These are phyloP conservation scores for Leishmania arabica DNA, from an alignment of 208 protist genomes.

Conservation along the genomic window DNA sequence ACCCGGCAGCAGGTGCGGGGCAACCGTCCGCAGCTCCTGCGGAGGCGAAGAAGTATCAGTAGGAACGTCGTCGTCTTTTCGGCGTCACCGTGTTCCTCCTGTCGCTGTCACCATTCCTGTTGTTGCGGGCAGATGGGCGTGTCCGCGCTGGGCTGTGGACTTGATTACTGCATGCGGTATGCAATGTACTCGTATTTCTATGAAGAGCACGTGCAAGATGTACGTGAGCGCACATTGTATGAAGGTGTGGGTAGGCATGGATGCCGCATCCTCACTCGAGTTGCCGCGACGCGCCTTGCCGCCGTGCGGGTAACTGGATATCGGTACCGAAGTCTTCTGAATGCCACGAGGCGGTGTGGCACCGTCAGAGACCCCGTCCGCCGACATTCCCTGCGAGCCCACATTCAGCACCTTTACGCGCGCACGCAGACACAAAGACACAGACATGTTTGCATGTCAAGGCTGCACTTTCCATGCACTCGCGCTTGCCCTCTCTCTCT, in stretches of 20 bases:
- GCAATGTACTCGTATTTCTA: not conserved
- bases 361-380: not conserved
- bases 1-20: constrained; percentile 1
- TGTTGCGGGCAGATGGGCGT: not conserved
- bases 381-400: not conserved
- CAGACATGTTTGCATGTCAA: not conserved
- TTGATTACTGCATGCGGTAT: not conserved
- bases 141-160: not conserved
- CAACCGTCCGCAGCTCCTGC: not conserved
- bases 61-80: not conserved
- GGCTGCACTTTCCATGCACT: not conserved
- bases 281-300: not conserved
- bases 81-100: not conserved
- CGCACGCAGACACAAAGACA: not conserved
- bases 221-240: not conserved
- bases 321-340: not conserved
- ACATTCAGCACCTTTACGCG: not conserved
- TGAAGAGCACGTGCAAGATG: not conserved
- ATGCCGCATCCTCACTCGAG: not conserved
- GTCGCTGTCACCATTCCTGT: not conserved
- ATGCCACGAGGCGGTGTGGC: not conserved
- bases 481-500: not conserved
- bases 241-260: not conserved
- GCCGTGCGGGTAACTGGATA: not conserved
- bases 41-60: constrained; percentile 34